Conservation (phyloP, 768 basidiomycete species). For the Dioszegia aurantiaca region DNA sequence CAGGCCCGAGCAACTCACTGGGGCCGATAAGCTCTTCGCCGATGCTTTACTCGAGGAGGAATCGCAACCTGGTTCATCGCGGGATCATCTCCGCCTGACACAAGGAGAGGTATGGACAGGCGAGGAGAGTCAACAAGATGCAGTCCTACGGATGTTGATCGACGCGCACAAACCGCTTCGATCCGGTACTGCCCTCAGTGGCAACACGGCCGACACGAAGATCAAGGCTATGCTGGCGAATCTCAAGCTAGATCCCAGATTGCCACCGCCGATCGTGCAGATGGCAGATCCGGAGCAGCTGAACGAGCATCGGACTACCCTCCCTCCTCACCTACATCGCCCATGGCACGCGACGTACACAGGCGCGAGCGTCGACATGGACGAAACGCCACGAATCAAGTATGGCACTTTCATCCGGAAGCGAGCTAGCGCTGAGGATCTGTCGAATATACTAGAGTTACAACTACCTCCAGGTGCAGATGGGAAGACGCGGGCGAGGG, state of each 20-base stretch:
- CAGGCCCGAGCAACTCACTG: slow-evolving; percentile 11
- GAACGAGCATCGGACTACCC: slow-evolving; percentile 49
- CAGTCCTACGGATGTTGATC: slow-evolving; percentile 76
- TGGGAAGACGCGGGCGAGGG: slow-evolving; percentile 40
- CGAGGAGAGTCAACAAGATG: slow-evolving; percentile 67
- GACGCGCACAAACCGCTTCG: slow-evolving; percentile 75
- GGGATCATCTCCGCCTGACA: slow-evolving; percentile 52
- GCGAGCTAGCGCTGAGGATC: slow-evolving; percentile 24
- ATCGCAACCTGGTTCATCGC: slow-evolving; percentile 19
- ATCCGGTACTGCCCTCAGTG: slow-evolving; percentile 50
- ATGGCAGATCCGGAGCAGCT: slow-evolving; percentile 42
- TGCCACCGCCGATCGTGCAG: slow-evolving; percentile 5
- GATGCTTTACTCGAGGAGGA: slow-evolving; percentile 58
- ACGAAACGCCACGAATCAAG: slow-evolving; percentile 34
- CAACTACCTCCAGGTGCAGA: slow-evolving; percentile 44
- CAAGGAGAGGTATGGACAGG: slow-evolving; percentile 72
- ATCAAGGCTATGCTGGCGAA: slow-evolving; percentile 37
- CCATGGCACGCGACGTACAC: slow-evolving; percentile 49
- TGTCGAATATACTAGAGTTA: slow-evolving; percentile 40
- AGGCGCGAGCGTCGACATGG: slow-evolving; percentile 18
- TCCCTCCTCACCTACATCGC: slow-evolving; percentile 46
- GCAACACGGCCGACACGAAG: slow-evolving; percentile 36
- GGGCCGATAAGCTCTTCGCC: slow-evolving; percentile 62
- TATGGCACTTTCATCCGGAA: slow-evolving; percentile 48
- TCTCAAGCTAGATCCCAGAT: slow-evolving; percentile 54